phyloP scores from a whole-genome alignment of 1,284 basidiomycete genomes.

The Rhodotorula sp. region DNA sequence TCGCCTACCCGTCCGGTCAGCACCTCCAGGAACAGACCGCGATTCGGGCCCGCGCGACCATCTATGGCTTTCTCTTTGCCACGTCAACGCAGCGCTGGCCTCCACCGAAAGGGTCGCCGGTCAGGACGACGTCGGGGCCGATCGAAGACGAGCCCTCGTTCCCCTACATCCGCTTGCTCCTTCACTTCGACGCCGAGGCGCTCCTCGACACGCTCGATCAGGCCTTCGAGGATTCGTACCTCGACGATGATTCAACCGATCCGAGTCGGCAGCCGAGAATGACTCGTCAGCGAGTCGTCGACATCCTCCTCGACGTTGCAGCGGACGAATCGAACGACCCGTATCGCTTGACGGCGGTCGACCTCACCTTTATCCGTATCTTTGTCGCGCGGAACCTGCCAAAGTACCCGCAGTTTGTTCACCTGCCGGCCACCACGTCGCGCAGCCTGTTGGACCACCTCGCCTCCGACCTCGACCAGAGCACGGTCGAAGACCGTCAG shows the following conservation, averaged over 20 bases:
- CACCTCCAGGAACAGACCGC: conserved; percentile 66
- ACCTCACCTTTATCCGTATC: conserved; percentile 83
- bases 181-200: conserved; percentile 89
- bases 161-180: conserved; percentile 80
- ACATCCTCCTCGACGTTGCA: conserved; percentile 79
- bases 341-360: conserved; percentile 55
- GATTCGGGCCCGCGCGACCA: conserved; percentile 50
- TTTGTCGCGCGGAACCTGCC: conserved; percentile 95
- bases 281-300: conserved; percentile 78
- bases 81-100: conserved; percentile 50
- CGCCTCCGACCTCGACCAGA: conserved; percentile 66
- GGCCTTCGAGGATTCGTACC: conserved; percentile 88
- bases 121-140: conserved; percentile 30
- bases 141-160: conserved; percentile 54
- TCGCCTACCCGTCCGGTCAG: conserved; percentile 81
- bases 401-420: conserved; percentile 90
- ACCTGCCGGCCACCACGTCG: conserved; percentile 65
- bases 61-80: conserved; percentile 46
- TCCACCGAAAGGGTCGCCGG: conserved; percentile 57
- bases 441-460: conserved; percentile 76
- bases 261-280: conserved; percentile 48
- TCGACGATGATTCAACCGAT: conserved; percentile 69
- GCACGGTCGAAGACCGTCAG: conserved; percentile 87
- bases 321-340: conserved; percentile 50
- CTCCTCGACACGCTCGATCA: conserved; percentile 92